Evolutionary conservation across 176 grass and related monocot species (phyloP).

Genomic region (Ensete glaucum): DNA sequence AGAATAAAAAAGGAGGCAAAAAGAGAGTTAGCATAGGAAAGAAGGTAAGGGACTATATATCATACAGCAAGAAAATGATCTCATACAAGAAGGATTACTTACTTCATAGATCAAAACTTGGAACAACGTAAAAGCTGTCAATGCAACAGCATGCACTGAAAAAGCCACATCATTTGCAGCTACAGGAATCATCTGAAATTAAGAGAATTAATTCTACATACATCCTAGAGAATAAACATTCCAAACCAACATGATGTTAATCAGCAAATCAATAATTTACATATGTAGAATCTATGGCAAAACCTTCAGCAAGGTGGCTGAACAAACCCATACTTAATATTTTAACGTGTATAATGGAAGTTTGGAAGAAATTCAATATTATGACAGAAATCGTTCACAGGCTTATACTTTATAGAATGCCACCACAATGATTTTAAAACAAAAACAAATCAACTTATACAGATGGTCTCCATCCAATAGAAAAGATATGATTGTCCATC

Average conservation of each 20-base stretch:
- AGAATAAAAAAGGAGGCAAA: conserved; percentile 19
- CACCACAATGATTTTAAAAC: neutral
- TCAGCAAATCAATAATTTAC: neutral
- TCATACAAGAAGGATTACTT: conserved; percentile 26
- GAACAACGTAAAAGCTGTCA: conserved; percentile 83
- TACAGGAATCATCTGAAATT: conserved; percentile 83
- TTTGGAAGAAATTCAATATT: too few relatives aligned
- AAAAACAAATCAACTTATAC: neutral
- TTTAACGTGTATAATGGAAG: too few relatives aligned
- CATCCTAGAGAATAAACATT: neutral
- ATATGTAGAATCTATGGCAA: neutral
- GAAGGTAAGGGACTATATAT: neutral
- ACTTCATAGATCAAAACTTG: conserved; percentile 97
- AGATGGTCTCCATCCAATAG: too few relatives aligned
- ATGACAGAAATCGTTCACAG: too few relatives aligned
- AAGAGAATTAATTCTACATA: neutral
- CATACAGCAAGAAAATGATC: neutral
- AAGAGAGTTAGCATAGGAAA: neutral
- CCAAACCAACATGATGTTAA: neutral
- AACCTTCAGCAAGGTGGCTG: neutral
- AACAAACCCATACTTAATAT: neutral
- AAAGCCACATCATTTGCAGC: conserved; percentile 96
- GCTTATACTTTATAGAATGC: too few relatives aligned
- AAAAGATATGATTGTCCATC: too few relatives aligned
- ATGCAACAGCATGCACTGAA: conserved; percentile 78